A percentile compares a stretch with the other conserved stretches of the same genome.
phyloP scores from a whole-genome alignment of 495 filamentous ascomycete species.

The Lasiosphaeriaceae sp. region DNA sequence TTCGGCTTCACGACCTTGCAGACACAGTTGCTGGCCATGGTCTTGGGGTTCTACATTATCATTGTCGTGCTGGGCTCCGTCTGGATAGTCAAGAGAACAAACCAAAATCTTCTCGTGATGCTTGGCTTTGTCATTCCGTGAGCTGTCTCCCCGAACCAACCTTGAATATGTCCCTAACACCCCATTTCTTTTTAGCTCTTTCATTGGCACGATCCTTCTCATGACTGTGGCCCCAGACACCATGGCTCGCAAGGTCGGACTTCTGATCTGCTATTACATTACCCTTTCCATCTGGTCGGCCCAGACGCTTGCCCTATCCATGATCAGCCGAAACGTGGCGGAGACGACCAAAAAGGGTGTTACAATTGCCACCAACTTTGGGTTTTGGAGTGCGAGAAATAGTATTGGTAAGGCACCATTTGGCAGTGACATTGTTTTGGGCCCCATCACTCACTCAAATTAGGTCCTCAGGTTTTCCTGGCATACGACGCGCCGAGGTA shows the following conservation, averaged over 20 bases:
- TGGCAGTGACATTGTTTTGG: neutral
- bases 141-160: conserved; percentile 22
- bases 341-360: conserved; percentile 55
- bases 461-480: conserved; percentile 52
- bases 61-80: conserved; percentile 59
- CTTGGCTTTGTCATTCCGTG: conserved; percentile 60
- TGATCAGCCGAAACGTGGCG: conserved; percentile 50
- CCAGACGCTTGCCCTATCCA: conserved; percentile 49
- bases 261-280: conserved; percentile 56
- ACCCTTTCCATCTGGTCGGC: conserved; percentile 56
- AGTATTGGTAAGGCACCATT: conserved; percentile 34
- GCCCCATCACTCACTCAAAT: conserved; percentile 1
- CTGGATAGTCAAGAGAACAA: conserved; percentile 59
- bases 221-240: conserved; percentile 46
- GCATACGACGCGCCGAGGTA: conserved; percentile 47
- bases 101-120: conserved; percentile 64
- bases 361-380: conserved; percentile 45
- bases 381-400: conserved; percentile 49
- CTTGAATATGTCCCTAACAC: neutral
- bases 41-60: conserved; percentile 67
- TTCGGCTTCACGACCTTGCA: conserved; percentile 49
- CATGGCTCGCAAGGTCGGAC: conserved; percentile 42
- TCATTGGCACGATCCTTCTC: conserved; percentile 54
- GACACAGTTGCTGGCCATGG: conserved; percentile 62
- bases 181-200: conserved; percentile 29